Evolutionary conservation across 176 grass and related monocot genomes (phyloP), one percentile per base, ranked within the genome.

Genomic region (Tuctoria greenei): DNA sequence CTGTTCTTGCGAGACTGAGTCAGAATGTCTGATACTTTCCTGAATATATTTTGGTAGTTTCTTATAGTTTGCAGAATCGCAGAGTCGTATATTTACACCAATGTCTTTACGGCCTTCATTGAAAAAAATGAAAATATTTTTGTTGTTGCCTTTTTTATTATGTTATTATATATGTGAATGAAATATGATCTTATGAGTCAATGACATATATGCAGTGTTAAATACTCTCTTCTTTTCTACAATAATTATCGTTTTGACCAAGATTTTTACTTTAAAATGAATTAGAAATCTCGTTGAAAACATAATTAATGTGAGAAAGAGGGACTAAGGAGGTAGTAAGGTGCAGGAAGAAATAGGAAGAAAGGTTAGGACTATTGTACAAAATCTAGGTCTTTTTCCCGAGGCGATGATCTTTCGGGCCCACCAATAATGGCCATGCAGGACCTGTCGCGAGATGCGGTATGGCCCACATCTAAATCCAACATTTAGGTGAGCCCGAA

Each of bases 371-470:
- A 26, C 38, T 58, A 20, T 3, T 2, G 18, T 45, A 47, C 38
- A 74, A 75, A 74, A 57, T 3, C 0, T 1, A 18, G 37, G 50
- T 66, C 71, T 0, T 44, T 75, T 67, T 67, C 49, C 61, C 25
- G 12, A 70, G 50, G 71, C 49, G 39, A 60, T n/a, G 62, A 35
- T 23, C 26, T 64, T 67, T 37, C 26, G 60, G 80, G 40, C 38
- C 71, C 62, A 75, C 63, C 16, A 56, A 54, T 81, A 70, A 70
- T 70, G 37, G 6, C 21, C 55, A 26, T 58, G 21, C 54, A 74
- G 16, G 72, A 74, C 10, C 36, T 41, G 40, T 31, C 15, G 27
- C 14, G 17, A 34, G 14, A 61, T 61, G 59, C 1, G 27, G 5
- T 35, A 17, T 61, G 57, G 25, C 57, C 57, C 57, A 61, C 57